Conservation (phyloP, 192 early-diverging fungal genomes). For the Chytriomyces confervae region DNA sequence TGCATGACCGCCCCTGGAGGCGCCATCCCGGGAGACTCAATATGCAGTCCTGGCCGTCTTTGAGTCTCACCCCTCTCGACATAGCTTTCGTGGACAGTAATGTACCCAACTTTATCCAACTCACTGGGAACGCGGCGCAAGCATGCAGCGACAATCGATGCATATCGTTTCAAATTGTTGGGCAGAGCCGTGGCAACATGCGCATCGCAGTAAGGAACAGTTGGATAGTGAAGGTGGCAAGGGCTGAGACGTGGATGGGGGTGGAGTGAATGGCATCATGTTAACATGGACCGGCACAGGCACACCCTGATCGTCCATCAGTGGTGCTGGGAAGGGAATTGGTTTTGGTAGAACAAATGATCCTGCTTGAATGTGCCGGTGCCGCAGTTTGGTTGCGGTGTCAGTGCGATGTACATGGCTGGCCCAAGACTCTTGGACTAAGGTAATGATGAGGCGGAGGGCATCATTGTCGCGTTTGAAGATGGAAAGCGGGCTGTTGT, state of each 20-base stretch:
- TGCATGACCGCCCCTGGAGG: background rate
- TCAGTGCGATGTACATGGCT: no score
- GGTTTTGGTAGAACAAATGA: background rate
- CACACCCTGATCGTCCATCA: background rate
- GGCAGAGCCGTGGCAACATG: background rate
- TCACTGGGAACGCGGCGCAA: background rate
- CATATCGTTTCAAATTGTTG: slow-evolving; percentile 9
- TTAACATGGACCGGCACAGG: slow-evolving; percentile 4
- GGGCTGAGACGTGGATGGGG: background rate
- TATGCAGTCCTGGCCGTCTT: slow-evolving; percentile 7
- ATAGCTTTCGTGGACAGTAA: slow-evolving; percentile 9
- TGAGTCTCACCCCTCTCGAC: background rate
- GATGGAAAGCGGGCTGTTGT: no score
- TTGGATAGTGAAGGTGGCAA: no score
- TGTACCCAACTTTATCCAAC: slow-evolving; percentile 15
- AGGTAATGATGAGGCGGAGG: no score
- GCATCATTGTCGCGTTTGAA: no score
- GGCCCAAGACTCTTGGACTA: no score
- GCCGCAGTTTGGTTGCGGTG: no score
- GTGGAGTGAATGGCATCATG: slow-evolving; percentile 13
- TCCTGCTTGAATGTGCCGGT: background rate
- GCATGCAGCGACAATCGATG: background rate
- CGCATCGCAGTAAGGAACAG: background rate
- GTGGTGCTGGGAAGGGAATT: background rate
- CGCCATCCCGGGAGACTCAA: slow-evolving; percentile 11